Percentiles rank a stretch among this genome's conserved stretches.
Conservation (phyloP, 495 filamentous ascomycete species). For the Penicillium ucsense region DNA sequence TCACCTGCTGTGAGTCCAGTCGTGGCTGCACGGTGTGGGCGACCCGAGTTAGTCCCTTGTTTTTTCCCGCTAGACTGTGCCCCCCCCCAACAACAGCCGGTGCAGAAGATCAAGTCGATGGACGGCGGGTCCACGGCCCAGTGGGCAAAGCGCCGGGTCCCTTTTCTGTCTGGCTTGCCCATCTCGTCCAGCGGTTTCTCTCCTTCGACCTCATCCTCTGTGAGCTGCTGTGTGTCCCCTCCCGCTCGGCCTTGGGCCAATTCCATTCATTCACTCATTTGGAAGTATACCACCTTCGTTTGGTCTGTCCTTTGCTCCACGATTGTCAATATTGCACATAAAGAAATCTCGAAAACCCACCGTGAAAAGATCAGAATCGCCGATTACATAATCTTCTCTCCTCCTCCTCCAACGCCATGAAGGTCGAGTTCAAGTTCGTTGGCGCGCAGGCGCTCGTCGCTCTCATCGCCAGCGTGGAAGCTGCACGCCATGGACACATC, state of each 20-base stretch:
- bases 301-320: constrained; percentile 9
- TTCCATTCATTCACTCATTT: constrained; percentile 18
- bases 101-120: too few species aligned
- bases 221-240: constrained; percentile 18
- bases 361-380: too few species aligned
- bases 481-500: constrained; percentile 26
- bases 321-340: not conserved
- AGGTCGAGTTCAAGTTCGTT: constrained; percentile 18
- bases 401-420: constrained; percentile 20
- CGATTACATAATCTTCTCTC: too few species aligned
- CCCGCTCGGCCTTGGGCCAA: constrained; percentile 10
- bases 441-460: constrained; percentile 43
- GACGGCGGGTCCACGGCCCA: not conserved
- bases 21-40: not conserved
- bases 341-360: not conserved
- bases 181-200: constrained; percentile 10
- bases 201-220: constrained; percentile 20
- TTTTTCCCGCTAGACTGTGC: too few species aligned
- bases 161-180: constrained; percentile 13
- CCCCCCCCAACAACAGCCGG: too few species aligned
- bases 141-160: constrained; percentile 6
- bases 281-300: not conserved
- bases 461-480: constrained; percentile 46
- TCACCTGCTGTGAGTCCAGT: constrained; percentile 3
- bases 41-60: too few species aligned